These are phyloP conservation scores for Vitis hybrid DNA, from an alignment of 177 flowering plant species.

Conservation along the genomic window DNA sequence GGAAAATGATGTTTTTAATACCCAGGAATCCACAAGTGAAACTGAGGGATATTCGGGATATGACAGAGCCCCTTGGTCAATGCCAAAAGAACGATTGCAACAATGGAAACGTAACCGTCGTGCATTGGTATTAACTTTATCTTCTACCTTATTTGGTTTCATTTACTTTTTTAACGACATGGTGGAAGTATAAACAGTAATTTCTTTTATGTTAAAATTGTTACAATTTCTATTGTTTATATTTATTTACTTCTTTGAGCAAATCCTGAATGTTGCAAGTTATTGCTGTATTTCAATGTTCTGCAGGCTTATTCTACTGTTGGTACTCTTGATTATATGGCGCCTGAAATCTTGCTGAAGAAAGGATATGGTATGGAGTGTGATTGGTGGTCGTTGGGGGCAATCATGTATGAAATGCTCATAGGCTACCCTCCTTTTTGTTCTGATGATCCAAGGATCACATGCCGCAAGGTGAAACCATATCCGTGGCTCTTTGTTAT, in stretches of 20 bases:
- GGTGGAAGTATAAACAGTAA: too few relatives aligned
- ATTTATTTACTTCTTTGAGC: neutral
- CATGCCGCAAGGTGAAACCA: constrained; percentile 76
- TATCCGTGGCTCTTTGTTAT: neutral
- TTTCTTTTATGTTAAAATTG: too few relatives aligned
- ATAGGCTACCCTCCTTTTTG: constrained; percentile 93
- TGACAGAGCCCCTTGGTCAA: constrained; percentile 61
- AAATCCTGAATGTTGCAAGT: neutral
- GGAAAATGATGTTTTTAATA: constrained; percentile 56
- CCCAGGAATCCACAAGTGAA: constrained; percentile 47
- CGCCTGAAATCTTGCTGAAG: constrained; percentile 87
- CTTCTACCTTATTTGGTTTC: neutral
- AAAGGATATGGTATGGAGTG: constrained; percentile 96
- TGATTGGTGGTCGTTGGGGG: constrained; percentile 98
- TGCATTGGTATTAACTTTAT: constrained; percentile 53
- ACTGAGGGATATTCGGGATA: constrained; percentile 40
- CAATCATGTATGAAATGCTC: constrained; percentile 94
- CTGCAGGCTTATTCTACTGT: constrained; percentile 92
- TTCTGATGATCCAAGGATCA: constrained; percentile 81
- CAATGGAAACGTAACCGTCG: constrained; percentile 92
- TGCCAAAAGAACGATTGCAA: constrained; percentile 78
- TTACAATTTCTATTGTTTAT: neutral
- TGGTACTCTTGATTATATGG: constrained; percentile 96
- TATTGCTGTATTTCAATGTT: neutral
- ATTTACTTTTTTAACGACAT: too few relatives aligned